Conservation (phyloP, 352 stramenopile species). For the Globisporangium cylindrosporum region DNA sequence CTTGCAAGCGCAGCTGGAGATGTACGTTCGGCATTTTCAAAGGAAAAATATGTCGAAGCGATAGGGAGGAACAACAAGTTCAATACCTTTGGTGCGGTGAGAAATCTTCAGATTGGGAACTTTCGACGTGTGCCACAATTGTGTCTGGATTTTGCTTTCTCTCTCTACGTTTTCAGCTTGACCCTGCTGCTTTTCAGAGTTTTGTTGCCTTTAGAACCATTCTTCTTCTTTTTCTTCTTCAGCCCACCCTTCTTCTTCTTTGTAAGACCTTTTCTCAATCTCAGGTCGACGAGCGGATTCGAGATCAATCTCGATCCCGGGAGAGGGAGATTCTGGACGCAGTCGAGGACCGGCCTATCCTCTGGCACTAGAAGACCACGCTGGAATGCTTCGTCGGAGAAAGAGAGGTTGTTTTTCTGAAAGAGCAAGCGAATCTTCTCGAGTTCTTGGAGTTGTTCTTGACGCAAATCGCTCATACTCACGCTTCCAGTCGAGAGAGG, state of each 20-base stretch:
- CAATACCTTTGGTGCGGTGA: not conserved
- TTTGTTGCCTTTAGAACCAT: constrained; percentile 23
- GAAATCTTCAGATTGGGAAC: not conserved
- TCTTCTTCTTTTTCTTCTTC: constrained; percentile 38
- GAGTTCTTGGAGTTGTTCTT: constrained; percentile 52
- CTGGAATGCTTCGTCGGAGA: constrained; percentile 39
- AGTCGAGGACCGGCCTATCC: constrained; percentile 48
- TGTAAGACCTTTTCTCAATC: constrained; percentile 27
- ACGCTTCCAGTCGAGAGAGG: constrained; percentile 9
- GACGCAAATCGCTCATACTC: constrained; percentile 61
- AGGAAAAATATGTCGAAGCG: not conserved
- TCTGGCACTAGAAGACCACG: constrained; percentile 59
- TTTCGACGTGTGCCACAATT: not conserved
- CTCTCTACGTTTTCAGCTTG: constrained; percentile 12
- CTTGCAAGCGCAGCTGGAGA: constrained; percentile 20
- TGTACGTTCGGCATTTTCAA: constrained; percentile 26
- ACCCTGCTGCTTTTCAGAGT: constrained; percentile 17
- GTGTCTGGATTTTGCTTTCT: not conserved
- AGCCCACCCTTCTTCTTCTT: constrained; percentile 36
- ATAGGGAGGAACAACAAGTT: constrained; percentile 3
- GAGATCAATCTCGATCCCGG: constrained; percentile 37
- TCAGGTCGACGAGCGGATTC: constrained; percentile 42
- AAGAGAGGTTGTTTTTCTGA: constrained; percentile 43
- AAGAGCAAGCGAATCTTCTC: constrained; percentile 67
- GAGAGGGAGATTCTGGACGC: constrained; percentile 48